Conservation (phyloP, 352 stramenopile species). For the Phytophthora foliorum region DNA sequence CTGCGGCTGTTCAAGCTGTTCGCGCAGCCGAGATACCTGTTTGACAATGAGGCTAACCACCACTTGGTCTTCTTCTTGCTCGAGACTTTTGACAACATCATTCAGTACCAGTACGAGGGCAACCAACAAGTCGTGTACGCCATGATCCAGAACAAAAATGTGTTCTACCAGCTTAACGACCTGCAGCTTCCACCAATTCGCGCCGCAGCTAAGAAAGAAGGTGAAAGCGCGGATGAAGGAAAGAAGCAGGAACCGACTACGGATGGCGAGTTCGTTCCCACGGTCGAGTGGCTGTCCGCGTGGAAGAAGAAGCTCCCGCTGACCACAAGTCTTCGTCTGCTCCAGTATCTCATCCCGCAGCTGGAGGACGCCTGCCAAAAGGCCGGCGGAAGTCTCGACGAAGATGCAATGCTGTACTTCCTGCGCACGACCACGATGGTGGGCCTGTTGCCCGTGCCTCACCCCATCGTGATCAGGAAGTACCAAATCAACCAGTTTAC, state of each 20-base stretch:
- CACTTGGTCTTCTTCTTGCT: constrained; percentile 96
- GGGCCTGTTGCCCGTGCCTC: constrained; percentile 96
- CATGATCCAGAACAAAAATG: constrained; percentile 97
- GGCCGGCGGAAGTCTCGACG: constrained; percentile 91
- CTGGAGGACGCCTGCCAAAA: constrained; percentile 82
- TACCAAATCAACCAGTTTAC: constrained; percentile 99
- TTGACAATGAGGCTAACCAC: constrained; percentile 96
- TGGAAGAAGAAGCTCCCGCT: constrained; percentile 96
- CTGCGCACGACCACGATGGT: constrained; percentile 98
- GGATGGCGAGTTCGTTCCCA: constrained; percentile 86
- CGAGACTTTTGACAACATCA: constrained; percentile 99
- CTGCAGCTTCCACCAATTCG: constrained; percentile 92
- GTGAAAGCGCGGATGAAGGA: constrained; percentile 14
- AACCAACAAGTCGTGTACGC: constrained; percentile 99
- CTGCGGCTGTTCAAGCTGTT: constrained; percentile 99
- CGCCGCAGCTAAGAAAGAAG: constrained; percentile 32
- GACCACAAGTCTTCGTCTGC: constrained; percentile 94
- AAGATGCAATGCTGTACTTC: constrained; percentile 97
- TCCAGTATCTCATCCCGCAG: constrained; percentile 95
- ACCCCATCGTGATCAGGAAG: constrained; percentile 99
- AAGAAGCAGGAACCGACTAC: constrained; percentile 9
- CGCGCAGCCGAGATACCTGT: constrained; percentile 93
- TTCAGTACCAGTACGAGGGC: constrained; percentile 98
- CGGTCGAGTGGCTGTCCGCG: constrained; percentile 94
- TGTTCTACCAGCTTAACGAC: constrained; percentile 93